phyloP scores from a whole-genome alignment of 73 alveolate genomes.

The Paramecium pentaurelia region DNA sequence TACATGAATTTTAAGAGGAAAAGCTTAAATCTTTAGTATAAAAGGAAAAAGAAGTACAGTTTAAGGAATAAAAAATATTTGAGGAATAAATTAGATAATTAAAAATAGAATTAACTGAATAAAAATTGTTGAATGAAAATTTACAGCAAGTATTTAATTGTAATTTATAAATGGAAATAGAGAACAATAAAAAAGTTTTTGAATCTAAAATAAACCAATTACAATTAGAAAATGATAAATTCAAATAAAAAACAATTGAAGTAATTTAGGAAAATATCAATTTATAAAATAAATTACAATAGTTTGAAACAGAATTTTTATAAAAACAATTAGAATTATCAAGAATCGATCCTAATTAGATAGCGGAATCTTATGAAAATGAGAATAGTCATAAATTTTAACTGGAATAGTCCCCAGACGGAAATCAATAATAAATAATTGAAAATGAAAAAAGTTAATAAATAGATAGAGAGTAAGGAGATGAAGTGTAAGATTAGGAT shows the following conservation, averaged over 20 bases:
- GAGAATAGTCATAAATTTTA: neutral
- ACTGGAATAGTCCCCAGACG: neutral
- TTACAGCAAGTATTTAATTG: neutral
- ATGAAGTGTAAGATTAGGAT: neutral
- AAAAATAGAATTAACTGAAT: neutral
- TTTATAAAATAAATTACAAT: neutral
- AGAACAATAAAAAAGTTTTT: neutral
- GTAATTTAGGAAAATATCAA: neutral
- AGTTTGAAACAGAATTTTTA: neutral
- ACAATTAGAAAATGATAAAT: neutral
- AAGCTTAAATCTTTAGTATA: neutral
- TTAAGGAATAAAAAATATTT: neutral
- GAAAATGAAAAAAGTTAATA: neutral
- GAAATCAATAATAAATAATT: neutral
- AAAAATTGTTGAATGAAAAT: neutral
- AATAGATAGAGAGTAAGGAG: neutral
- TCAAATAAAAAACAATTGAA: neutral
- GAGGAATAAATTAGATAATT: neutral
- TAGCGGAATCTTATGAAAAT: neutral
- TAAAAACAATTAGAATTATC: neutral
- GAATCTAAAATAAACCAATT: neutral
- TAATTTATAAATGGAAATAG: neutral
- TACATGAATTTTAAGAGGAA: neutral
- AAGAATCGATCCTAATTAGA: neutral
- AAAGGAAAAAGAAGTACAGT: neutral